Conservation (phyloP, 2,329 filamentous ascomycete species). For the Aureobasidium sp. region DNA sequence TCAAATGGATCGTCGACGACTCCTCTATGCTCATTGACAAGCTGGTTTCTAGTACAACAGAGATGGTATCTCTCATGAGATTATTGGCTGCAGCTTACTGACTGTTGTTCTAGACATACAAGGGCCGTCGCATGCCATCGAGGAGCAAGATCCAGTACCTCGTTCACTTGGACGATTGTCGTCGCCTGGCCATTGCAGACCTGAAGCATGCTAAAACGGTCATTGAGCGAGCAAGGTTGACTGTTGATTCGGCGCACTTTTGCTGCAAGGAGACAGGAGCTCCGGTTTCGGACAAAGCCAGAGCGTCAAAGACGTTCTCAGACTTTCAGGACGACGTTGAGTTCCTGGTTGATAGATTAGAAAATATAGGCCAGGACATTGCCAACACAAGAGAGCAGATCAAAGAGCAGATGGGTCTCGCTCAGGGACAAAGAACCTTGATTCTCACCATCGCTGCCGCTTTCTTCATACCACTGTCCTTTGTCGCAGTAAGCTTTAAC, state of each 20-base stretch:
- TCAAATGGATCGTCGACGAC: too few relatives aligned
- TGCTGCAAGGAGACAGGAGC: neutral
- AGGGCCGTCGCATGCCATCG: neutral
- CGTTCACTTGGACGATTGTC: conserved; percentile 3
- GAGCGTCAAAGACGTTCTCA: neutral
- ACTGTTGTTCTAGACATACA: neutral
- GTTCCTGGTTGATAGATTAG: neutral
- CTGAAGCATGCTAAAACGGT: neutral
- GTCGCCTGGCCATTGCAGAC: neutral
- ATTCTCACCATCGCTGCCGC: neutral
- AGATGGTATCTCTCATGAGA: too few relatives aligned
- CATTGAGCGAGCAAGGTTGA: neutral
- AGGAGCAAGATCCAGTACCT: conserved; percentile 9
- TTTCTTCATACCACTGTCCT: neutral
- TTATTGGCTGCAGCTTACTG: too few relatives aligned
- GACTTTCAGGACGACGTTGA: neutral
- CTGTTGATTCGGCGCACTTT: neutral
- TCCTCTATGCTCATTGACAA: neutral
- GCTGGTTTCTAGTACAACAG: too few relatives aligned
- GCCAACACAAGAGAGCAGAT: neutral
- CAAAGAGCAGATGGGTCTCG: neutral
- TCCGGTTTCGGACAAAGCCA: neutral
- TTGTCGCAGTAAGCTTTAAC: neutral
- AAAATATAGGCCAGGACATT: neutral
- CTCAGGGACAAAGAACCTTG: neutral